These are phyloP conservation scores for Rubroshorea leprosula DNA, from an alignment of 345 rosid species.

Conservation along the genomic window DNA sequence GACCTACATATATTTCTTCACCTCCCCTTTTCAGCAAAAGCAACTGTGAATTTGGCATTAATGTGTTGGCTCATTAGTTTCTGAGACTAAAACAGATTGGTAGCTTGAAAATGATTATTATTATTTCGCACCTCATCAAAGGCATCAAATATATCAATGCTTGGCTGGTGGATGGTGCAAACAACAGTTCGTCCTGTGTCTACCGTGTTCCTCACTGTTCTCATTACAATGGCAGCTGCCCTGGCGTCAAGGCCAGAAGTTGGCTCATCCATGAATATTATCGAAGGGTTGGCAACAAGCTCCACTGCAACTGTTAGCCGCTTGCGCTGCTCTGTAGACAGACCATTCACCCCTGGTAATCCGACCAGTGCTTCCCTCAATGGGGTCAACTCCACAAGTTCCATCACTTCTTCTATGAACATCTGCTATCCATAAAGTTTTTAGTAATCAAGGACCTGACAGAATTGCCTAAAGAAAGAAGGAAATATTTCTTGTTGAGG, in stretches of 20 bases:
- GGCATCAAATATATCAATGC: conserved; percentile 64
- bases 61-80: too few relatives aligned
- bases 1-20: conserved; percentile 52
- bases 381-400: conserved; percentile 55
- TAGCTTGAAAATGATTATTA: too few relatives aligned
- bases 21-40: conserved; percentile 47
- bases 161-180: conserved; percentile 75
- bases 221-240: too few relatives aligned
- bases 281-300: conserved; percentile 67
- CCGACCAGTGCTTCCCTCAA: conserved; percentile 55
- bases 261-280: conserved; percentile 77
- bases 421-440: conserved; percentile 27
- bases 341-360: conserved; percentile 53
- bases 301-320: conserved; percentile 68
- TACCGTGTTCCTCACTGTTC: too few relatives aligned
- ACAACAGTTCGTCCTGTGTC: conserved; percentile 65
- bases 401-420: conserved; percentile 72
- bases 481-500: too few relatives aligned
- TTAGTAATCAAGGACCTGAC: too few relatives aligned
- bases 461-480: background rate
- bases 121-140: conserved; percentile 62
- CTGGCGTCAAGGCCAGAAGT: too few relatives aligned
- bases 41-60: conserved; percentile 22
- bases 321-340: conserved; percentile 59
- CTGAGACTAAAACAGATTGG: too few relatives aligned